These are phyloP conservation scores for Blastocystis sp. DNA, from an alignment of 352 stramenopile genomes.

Conservation along the genomic window DNA sequence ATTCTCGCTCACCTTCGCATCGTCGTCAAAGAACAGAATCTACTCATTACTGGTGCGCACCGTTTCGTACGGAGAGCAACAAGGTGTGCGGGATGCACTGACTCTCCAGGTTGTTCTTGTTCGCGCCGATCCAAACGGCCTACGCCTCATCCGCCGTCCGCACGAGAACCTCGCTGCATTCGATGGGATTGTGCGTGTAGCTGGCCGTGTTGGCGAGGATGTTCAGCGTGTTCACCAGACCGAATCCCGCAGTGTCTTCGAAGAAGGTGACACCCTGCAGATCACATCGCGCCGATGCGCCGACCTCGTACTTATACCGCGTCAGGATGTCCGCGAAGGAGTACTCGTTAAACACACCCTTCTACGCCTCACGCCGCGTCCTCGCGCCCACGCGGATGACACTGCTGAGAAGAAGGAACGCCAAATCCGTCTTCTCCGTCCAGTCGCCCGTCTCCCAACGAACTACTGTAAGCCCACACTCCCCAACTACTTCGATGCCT, in stretches of 20 bases:
- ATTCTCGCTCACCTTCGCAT: background rate
- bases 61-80: slow-evolving; percentile 17
- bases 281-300: background rate
- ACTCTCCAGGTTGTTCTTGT: slow-evolving; percentile 54
- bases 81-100: slow-evolving; percentile 57
- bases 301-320: slow-evolving; percentile 60
- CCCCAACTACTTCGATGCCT: slow-evolving; percentile 29
- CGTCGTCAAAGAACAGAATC: slow-evolving; percentile 56
- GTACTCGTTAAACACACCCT: slow-evolving; percentile 41
- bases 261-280: slow-evolving; percentile 45
- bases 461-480: background rate
- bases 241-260: slow-evolving; percentile 47
- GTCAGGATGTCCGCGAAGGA: slow-evolving; percentile 60
- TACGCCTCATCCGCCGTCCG: background rate
- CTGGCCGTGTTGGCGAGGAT: slow-evolving; percentile 45
- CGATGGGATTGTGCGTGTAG: slow-evolving; percentile 36
- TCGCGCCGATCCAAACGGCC: slow-evolving; percentile 10
- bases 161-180: slow-evolving; percentile 38
- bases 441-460: slow-evolving; percentile 51
- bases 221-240: slow-evolving; percentile 51
- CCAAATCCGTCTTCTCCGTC: slow-evolving; percentile 53
- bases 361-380: background rate
- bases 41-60: background rate
- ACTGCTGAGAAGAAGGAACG: slow-evolving; percentile 26
- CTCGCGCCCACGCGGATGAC: slow-evolving; percentile 4